These are phyloP conservation scores for Sporothrix mexicana DNA, from an alignment of 2,329 filamentous ascomycete genomes.

Conservation along the genomic window DNA sequence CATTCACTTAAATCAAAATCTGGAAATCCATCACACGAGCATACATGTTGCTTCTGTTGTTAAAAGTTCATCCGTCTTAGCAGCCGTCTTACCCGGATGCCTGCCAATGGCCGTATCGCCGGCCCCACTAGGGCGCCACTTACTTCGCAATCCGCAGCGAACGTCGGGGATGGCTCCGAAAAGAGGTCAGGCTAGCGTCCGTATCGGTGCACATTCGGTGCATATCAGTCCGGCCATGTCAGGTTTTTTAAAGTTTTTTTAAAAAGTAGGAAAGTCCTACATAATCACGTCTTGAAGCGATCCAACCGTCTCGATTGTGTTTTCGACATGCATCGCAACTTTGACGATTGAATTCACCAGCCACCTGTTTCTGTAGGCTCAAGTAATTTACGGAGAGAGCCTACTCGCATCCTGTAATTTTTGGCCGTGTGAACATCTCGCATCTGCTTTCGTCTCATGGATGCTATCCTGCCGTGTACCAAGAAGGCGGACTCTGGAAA, in stretches of 20 bases:
- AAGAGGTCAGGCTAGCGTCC: background rate
- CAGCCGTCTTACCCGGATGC: constrained; percentile 4
- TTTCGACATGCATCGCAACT: background rate
- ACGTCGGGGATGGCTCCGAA: background rate
- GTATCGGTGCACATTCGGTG: background rate
- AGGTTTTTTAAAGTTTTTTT: too few relatives aligned
- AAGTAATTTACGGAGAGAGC: background rate
- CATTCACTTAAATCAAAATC: background rate
- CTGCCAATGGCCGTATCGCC: constrained; percentile 1
- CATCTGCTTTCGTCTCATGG: background rate
- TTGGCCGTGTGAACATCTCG: background rate
- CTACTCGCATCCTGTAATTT: background rate
- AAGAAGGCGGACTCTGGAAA: background rate
- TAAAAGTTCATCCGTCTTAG: constrained; percentile 10
- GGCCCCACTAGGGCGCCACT: background rate
- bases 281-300: background rate
- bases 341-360: background rate
- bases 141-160: constrained; percentile 1
- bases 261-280: too few relatives aligned
- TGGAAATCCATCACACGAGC: constrained; percentile 22
- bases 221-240: background rate
- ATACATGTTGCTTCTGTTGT: background rate
- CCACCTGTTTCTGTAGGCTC: background rate
- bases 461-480: background rate
- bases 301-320: background rate